Base-by-base conservation (phyloP, 2,329 filamentous ascomycete genomes). In the Elsinoe arachidis region DNA sequence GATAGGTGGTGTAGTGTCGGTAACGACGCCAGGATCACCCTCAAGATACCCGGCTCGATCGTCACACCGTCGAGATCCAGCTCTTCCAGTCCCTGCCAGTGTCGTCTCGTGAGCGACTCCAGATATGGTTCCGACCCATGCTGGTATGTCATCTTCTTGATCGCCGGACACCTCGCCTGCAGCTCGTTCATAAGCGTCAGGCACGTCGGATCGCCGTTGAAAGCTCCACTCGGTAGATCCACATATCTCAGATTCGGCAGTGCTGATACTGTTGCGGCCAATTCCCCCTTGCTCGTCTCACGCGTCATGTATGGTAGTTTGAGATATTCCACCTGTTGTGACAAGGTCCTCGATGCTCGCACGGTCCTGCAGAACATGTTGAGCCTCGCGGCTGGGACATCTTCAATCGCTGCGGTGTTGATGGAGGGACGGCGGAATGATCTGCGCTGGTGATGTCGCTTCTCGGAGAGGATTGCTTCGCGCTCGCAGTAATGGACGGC, bases 251-350 rank as follows among this genome's bases (percentile, higher is more conserved):
- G 76, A 66, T 92, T 90, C 30, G 90, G 88, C 43, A 92, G 79
- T 21, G 91, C 87, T 37, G 90, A 89, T 49, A 96, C 86, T 23
- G 88, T 89, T 53, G 90, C 84, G 9, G 92, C 91, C 51, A 96
- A 80, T 61, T 92, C 88, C 56, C 87, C 81, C 69, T 93, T 90
- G 69, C 82, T 87, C 1, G 88, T 88, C 74, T 96, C 90, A 58
- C 92, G 84, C 56, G 92, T 86, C 92, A 96, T 96, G 72, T 96
- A 96, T 5, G 92, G 90, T 59, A 90, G 84, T 76, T 96, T 95
- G 66, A 97, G 78, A 65, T 86, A 90, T 66, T 85, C 75, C 4
- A 96, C 88, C 41, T 83, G 76, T 57, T 80, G 76, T 34, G 86
- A 90, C 46, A 95, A 70, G 49, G 74, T 82, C 19, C 83, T 81